Conservation (phyloP, 2,329 filamentous ascomycete genomes). For the Fusarium aywerte region DNA sequence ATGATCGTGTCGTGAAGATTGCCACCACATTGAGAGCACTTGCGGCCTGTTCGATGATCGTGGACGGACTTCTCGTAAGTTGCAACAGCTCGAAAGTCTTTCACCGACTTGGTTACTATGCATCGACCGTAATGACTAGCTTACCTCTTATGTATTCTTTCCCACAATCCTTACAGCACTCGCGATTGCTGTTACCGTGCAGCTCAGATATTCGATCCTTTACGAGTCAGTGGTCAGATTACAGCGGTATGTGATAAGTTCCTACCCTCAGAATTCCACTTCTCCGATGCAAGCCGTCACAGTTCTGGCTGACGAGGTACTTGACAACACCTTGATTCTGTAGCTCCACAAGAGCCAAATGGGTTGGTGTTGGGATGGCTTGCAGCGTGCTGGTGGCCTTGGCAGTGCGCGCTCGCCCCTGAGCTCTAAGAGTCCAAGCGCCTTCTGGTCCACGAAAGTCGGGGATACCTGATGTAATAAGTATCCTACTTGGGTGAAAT, state of each 20-base stretch:
- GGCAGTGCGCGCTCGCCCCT: slow-evolving; percentile 51
- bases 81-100: slow-evolving; percentile 58
- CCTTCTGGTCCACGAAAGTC: slow-evolving; percentile 61
- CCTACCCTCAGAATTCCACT: slow-evolving; percentile 59
- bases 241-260: accelerated
- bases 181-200: slow-evolving; percentile 60
- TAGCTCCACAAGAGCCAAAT: slow-evolving; percentile 60
- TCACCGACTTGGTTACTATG: background rate
- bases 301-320: slow-evolving; percentile 56
- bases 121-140: accelerated
- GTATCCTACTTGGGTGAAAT: accelerated
- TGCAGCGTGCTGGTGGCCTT: slow-evolving; percentile 54
- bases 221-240: background rate
- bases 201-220: slow-evolving; percentile 59
- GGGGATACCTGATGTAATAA: slow-evolving; percentile 52
- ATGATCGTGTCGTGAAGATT: slow-evolving; percentile 57
- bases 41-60: slow-evolving; percentile 60
- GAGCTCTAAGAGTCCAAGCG: slow-evolving; percentile 57
- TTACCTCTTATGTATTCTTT: slow-evolving; percentile 60
- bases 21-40: slow-evolving; percentile 54
- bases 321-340: slow-evolving; percentile 56
- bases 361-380: slow-evolving; percentile 57
- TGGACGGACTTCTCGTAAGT: slow-evolving; percentile 55
- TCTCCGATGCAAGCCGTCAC: slow-evolving; percentile 56
- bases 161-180: slow-evolving; percentile 57